Percentiles rank a stretch among this genome's conserved stretches.
These are phyloP conservation scores for Kickxella alabastrina DNA, from an alignment of 192 early-diverging fungal genomes.

Conservation along the genomic window DNA sequence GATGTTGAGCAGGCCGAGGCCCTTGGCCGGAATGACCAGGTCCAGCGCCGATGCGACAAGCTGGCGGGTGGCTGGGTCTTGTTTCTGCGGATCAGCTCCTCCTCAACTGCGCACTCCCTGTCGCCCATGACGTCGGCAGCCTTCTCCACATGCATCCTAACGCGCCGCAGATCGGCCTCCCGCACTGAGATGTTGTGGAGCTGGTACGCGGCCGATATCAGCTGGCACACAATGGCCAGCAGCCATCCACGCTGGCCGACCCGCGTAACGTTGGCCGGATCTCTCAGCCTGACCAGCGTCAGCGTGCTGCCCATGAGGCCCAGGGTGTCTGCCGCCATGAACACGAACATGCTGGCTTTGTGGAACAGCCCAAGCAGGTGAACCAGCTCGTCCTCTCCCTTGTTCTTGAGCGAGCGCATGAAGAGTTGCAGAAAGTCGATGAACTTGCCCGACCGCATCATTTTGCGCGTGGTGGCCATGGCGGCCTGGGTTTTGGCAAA, in stretches of 20 bases:
- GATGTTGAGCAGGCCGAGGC: slow-evolving; percentile 39
- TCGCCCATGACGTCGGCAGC: slow-evolving; percentile 25
- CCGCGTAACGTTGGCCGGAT: slow-evolving; percentile 21
- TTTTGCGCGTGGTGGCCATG: slow-evolving; percentile 33
- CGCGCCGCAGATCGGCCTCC: slow-evolving; percentile 30
- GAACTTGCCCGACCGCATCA: slow-evolving; percentile 48
- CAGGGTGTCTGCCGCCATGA: slow-evolving; percentile 42
- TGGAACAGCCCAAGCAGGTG: slow-evolving; percentile 20
- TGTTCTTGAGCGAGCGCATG: slow-evolving; percentile 6
- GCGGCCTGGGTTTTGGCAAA: slow-evolving; percentile 21
- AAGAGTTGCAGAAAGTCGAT: slow-evolving; percentile 32
- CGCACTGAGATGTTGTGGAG: slow-evolving; percentile 21
- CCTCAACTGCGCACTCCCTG: slow-evolving; percentile 32
- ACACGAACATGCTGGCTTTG: slow-evolving; percentile 45
- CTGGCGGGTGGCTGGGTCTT: slow-evolving; percentile 11
- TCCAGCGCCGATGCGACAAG: slow-evolving; percentile 43
- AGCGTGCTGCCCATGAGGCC: slow-evolving; percentile 26
- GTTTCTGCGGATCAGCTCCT: slow-evolving; percentile 14
- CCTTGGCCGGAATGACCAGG: slow-evolving; percentile 44
- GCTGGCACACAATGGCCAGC: slow-evolving; percentile 34
- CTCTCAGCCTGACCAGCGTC: slow-evolving; percentile 18
- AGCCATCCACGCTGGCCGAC: slow-evolving; percentile 39
- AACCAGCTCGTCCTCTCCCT: slow-evolving; percentile 32
- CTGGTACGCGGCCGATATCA: slow-evolving; percentile 27
- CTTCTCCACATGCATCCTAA: slow-evolving; percentile 28